phyloP scores from a whole-genome alignment of 225 moss, liverwort and hornwort species.

The Lunularia cruciata region DNA sequence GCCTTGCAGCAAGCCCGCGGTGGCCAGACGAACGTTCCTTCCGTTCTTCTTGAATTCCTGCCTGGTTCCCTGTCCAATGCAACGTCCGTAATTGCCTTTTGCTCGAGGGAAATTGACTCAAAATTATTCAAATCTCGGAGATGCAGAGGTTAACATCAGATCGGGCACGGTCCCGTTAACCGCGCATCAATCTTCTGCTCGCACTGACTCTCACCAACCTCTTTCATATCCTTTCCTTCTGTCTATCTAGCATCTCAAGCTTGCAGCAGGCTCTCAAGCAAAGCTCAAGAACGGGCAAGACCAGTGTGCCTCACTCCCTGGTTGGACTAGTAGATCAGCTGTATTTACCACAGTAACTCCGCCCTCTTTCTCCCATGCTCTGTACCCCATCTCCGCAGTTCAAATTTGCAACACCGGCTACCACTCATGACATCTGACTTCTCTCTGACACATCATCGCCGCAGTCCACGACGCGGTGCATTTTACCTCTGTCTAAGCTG shows the following conservation, averaged over 20 bases:
- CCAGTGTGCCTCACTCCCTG: neutral
- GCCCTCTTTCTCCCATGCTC: neutral
- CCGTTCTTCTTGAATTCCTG: neutral
- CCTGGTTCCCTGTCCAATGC: neutral
- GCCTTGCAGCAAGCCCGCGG: neutral
- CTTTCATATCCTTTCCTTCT: neutral
- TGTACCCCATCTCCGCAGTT: constrained; percentile 2
- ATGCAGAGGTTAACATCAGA: neutral
- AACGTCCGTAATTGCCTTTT: neutral
- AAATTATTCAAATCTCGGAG: neutral
- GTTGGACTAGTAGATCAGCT: neutral
- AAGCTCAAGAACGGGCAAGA: constrained; percentile 18
- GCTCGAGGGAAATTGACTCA: neutral
- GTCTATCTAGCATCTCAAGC: neutral
- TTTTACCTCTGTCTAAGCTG: neutral
- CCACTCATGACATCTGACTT: constrained; percentile 1
- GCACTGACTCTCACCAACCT: neutral
- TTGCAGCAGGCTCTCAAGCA: too few relatives aligned
- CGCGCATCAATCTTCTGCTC: constrained; percentile 23
- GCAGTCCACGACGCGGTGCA: neutral
- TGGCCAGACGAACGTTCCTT: neutral
- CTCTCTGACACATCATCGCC: constrained; percentile 1
- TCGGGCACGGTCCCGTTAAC: neutral
- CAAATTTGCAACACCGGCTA: constrained; percentile 23
- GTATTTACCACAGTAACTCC: neutral